These are phyloP conservation scores for Cardamine chenopodiifolia DNA, from an alignment of 345 rosid genomes.

Conservation along the genomic window DNA sequence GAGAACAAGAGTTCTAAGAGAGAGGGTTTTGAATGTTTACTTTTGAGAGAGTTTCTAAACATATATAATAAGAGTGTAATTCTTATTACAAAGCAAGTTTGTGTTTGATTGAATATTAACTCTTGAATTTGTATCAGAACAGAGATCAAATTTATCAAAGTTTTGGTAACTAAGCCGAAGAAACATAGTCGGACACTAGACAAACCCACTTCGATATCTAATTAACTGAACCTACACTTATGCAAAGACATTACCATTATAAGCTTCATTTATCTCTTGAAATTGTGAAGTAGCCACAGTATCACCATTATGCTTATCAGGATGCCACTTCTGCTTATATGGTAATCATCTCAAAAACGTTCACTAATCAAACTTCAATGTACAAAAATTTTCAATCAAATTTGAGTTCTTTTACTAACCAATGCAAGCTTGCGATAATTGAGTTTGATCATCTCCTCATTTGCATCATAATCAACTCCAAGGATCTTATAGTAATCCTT, in stretches of 20 bases:
- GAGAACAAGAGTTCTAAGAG: too few relatives aligned
- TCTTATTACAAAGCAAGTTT: too few relatives aligned
- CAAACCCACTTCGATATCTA: background rate
- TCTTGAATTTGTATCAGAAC: too few relatives aligned
- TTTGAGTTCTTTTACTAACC: conserved; percentile 40
- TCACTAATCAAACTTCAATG: background rate
- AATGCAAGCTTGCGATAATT: conserved; percentile 74
- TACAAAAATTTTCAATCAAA: background rate
- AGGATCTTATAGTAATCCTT: conserved; percentile 78
- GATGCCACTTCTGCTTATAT: conserved; percentile 68
- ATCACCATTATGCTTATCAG: conserved; percentile 78
- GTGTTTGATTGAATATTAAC: too few relatives aligned
- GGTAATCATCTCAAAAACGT: background rate
- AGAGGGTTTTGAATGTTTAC: too few relatives aligned
- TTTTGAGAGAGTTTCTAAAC: too few relatives aligned
- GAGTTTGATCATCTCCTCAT: conserved; percentile 62
- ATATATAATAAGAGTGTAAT: too few relatives aligned
- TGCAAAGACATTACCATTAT: conserved; percentile 50
- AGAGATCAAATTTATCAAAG: too few relatives aligned
- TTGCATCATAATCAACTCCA: conserved; percentile 78
- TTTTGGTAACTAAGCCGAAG: background rate
- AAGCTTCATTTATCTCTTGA: conserved; percentile 82
- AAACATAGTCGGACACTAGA: background rate
- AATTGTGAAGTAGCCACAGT: conserved; percentile 61
- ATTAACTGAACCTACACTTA: background rate